Evolutionary conservation across 202 grass and related monocot genomes (phyloP).

Genomic region (Bolboschoenoplectus hybrid): DNA sequence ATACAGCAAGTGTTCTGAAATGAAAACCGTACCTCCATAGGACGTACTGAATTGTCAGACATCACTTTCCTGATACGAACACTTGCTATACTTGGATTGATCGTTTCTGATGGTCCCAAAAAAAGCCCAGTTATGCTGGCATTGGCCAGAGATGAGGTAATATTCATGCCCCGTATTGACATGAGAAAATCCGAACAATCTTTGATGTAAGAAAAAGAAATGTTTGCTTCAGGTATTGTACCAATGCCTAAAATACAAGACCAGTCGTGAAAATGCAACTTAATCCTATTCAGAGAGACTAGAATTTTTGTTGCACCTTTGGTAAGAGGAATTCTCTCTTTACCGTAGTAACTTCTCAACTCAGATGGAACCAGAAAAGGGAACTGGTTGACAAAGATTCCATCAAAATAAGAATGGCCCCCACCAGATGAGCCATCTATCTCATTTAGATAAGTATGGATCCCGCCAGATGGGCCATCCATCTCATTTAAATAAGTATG

Average conservation of each 20-base stretch:
- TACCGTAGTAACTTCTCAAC: constrained; percentile 43
- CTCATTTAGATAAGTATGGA: constrained; percentile 49
- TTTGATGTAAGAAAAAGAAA: constrained; percentile 53
- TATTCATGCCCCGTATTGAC: constrained; percentile 60
- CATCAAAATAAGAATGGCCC: constrained; percentile 52
- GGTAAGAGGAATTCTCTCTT: constrained; percentile 48
- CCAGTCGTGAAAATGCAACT: constrained; percentile 76
- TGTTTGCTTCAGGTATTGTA: constrained; percentile 59
- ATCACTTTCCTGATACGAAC: constrained; percentile 65
- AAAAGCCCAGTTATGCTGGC: constrained; percentile 58
- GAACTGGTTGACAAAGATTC: constrained; percentile 62
- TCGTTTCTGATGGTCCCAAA: constrained; percentile 62
- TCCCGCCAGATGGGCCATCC: constrained; percentile 36
- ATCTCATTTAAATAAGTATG: constrained; percentile 49
- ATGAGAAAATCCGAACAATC: constrained; percentile 74
- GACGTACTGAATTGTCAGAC: constrained; percentile 38
- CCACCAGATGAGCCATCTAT: constrained; percentile 37
- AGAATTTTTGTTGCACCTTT: constrained; percentile 54
- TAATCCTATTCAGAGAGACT: constrained; percentile 61
- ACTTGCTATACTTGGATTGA: constrained; percentile 60
- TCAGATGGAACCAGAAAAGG: constrained; percentile 59
- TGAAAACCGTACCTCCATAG: constrained; percentile 67
- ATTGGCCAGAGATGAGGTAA: constrained; percentile 64
- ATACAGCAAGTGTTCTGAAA: constrained; percentile 88
- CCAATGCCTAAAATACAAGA: constrained; percentile 70